Conservation (phyloP, 2,329 filamentous ascomycete species). For the Mollisiaceae sp. region DNA sequence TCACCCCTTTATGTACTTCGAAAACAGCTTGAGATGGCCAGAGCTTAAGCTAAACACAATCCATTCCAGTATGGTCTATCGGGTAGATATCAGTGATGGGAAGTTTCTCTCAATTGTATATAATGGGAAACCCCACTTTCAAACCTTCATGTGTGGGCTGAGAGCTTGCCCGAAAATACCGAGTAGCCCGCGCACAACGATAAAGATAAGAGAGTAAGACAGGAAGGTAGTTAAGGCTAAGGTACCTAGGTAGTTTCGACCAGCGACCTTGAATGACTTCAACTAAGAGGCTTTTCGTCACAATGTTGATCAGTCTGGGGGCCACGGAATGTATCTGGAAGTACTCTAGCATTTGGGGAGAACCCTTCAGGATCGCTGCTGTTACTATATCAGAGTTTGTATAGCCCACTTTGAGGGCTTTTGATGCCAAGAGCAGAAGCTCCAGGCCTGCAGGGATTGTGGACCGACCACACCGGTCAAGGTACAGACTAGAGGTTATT, state of each 20-base stretch:
- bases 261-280: background rate
- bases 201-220: constrained; percentile 7
- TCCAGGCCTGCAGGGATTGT: background rate
- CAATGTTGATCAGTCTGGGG: background rate
- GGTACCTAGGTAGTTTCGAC: background rate
- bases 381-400: background rate
- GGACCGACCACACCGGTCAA: background rate
- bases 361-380: background rate
- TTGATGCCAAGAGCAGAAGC: background rate
- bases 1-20: background rate
- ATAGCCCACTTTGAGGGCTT: background rate
- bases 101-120: constrained; percentile 1
- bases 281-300: background rate
- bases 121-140: constrained; percentile 8
- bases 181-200: background rate
- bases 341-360: too few relatives aligned
- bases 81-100: constrained; percentile 9
- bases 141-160: constrained; percentile 1
- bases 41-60: background rate
- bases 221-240: background rate
- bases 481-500: background rate
- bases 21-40: background rate
- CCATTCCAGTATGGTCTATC: background rate
- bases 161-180: background rate
- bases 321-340: background rate